These are phyloP conservation scores for Candolleomyces aberdarensis DNA, from an alignment of 768 basidiomycete species.

Conservation along the genomic window DNA sequence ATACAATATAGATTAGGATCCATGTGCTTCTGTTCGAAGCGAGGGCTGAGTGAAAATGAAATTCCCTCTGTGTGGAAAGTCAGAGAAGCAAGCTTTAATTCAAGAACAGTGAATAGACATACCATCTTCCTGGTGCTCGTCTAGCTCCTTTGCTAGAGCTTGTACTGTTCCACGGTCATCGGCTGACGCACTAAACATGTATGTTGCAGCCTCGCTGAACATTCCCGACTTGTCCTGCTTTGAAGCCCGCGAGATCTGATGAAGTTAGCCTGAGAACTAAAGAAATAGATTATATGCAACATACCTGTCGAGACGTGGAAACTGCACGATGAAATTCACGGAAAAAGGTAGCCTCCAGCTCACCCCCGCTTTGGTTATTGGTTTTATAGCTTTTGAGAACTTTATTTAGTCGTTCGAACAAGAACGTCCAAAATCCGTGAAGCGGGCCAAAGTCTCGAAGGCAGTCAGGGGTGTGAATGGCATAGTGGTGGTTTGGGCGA, in stretches of 20 bases:
- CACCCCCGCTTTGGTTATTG: conserved; percentile 27
- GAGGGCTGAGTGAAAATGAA: no score
- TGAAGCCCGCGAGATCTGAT: background rate
- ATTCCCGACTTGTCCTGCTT: background rate
- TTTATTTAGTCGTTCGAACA: conserved; percentile 33
- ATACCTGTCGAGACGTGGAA: background rate
- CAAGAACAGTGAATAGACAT: background rate
- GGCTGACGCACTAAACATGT: conserved; percentile 18
- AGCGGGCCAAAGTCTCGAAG: conserved; percentile 32
- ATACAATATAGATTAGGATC: no score
- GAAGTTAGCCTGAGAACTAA: no score
- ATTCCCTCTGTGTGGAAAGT: no score
- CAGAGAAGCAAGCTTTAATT: no score
- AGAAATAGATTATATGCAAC: no score
- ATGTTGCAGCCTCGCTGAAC: conserved; percentile 3
- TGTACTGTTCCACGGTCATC: conserved; percentile 21
- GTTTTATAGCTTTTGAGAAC: conserved; percentile 33
- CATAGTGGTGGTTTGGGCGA: conserved; percentile 36
- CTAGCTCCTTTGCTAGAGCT: conserved; percentile 14
- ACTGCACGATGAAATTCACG: conserved; percentile 22
- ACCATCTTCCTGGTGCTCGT: conserved; percentile 18
- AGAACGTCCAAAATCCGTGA: conserved; percentile 35
- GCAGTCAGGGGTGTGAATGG: conserved; percentile 23
- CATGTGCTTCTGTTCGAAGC: no score
- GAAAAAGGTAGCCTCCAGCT: conserved; percentile 25